These are phyloP conservation scores for Hypocrella siamensis DNA, from an alignment of 2,329 filamentous ascomycete species.

Conservation along the genomic window DNA sequence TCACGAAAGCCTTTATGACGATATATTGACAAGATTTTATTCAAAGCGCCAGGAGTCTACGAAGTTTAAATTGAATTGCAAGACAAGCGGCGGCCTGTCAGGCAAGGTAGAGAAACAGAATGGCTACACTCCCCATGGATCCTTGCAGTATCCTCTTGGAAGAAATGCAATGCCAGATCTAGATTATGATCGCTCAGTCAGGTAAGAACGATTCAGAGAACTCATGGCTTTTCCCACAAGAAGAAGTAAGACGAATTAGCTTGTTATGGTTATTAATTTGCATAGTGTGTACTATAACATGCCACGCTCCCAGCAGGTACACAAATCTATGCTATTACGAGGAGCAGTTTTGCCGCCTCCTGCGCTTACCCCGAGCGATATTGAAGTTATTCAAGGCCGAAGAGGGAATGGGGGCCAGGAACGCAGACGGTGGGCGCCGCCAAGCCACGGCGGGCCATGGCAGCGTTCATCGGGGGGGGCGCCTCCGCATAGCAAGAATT, in stretches of 20 bases:
- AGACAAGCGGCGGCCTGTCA: slow-evolving; percentile 59
- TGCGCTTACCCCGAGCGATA: slow-evolving; percentile 59
- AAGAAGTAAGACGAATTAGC: too few species aligned
- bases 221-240: too few species aligned
- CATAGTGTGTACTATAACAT: slow-evolving; percentile 72
- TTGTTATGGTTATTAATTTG: not conserved
- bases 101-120: slow-evolving; percentile 72
- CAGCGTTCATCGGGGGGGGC: too few species aligned
- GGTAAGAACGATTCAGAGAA: slow-evolving; percentile 33
- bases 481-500: too few species aligned
- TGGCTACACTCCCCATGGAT: slow-evolving; percentile 69
- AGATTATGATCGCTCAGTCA: slow-evolving; percentile 75
- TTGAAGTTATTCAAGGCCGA: slow-evolving; percentile 54
- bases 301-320: slow-evolving; percentile 52
- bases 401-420: too few species aligned
- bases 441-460: too few species aligned
- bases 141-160: slow-evolving; percentile 63
- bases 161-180: slow-evolving; percentile 57
- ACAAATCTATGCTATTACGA: slow-evolving; percentile 89
- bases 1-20: slow-evolving; percentile 66
- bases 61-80: slow-evolving; percentile 58
- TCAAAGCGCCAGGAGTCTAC: slow-evolving; percentile 64
- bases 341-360: slow-evolving; percentile 61
- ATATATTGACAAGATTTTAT: slow-evolving; percentile 74
- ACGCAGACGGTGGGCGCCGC: too few species aligned